Base-by-base conservation (phyloP, 2,329 filamentous ascomycete species). In the Escovopsis sp. region DNA sequence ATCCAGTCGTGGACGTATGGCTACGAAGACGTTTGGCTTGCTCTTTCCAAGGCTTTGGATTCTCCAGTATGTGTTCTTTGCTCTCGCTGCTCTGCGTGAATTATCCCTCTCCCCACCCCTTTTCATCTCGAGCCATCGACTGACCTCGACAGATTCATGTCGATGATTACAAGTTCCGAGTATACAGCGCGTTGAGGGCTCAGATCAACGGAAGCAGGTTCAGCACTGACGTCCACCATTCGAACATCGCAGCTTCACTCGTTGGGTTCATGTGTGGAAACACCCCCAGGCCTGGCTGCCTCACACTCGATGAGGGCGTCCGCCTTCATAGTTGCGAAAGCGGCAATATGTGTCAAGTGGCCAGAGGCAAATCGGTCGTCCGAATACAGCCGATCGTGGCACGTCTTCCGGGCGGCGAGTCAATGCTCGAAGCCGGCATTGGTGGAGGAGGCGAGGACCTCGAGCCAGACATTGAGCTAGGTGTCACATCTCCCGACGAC, bases 1-100 rank as follows among this genome's bases (percentile, higher is more conserved):
- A 71, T 96, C 37, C 76, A 87, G 43, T 76, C 86, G 1, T 94
- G 88, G 87, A 95, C 89, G 0, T 91, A 91, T 54, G 71, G 70
- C 1, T 94, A 95, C 48, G 88, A 96, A 56, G 83, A 94, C 40
- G 86, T 94, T 0, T 95, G 87, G 87, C 66, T 87, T 44, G 81
- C 85, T 0, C 62, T 96, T 1, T 79, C 86, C 0, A 72, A 78
- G 16, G 74, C 77, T 10, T 64, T 95, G 1, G 62, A 74, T 6
- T 80, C 79, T 3, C 71, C 68, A 54, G 79, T 80, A 59, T 43
- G 53, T 42, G 6, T 14, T 6, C 35, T 11, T 8, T 8, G 29
- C 24, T 36, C 35, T 35, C 27, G 5, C 7, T 10, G 12, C 34
- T 38, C n/a, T n/a, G n/a, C n/a, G n/a, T n/a, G n/a, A n/a, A n/a